Evolutionary conservation across 1,284 basidiomycete species (phyloP), one percentile per base, ranked within the genome.

Genomic region (Cutaneotrichosporon cavernicola): DNA sequence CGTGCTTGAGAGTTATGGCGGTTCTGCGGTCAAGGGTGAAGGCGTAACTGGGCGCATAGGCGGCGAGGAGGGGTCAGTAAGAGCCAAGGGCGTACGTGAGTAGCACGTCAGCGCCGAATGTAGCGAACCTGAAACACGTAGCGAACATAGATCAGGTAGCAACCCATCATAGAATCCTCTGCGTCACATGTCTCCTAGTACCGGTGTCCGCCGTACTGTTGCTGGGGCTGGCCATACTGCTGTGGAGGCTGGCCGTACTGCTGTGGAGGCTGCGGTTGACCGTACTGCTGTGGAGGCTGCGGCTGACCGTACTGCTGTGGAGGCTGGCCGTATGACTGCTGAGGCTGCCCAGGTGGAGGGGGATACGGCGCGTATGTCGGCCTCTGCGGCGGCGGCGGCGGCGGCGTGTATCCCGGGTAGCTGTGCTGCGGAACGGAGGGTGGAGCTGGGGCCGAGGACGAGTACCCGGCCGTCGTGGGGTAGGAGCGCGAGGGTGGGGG

Each of bases 381-480:
- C 53, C 43, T 34, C 55, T 47, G 47, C 9, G 49, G 49, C 31
- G 22, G 49, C 46, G 64, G 58, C 18, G 61, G 61, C 26, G 59
- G 62, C 52, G 40, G 26, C 1, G 59, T 43, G 56, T 61, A 63
- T 1, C 47, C 62, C 21, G 21, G 21, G 14, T 62, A 51, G 43
- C 55, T 58, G 16, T 66, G 46, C 22, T 52, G 38, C 46, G 50
- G 58, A 31, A 40, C 56, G 6, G 40, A 10, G 2, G 55, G 30
- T 4, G 55, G 38, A 5, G 61, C 47, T 13, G 58, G 55, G n/a
- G 57, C 30, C 47, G 26, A 56, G 30, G 46, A 56, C 49, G 52
- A 46, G 56, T 60, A 62, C 3, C 51, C 43, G 32, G 66, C 34
- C 56, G 63, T 58, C 26, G 62, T 56, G 16, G 61, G 51, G 55